Conservation (phyloP, 2,329 filamentous ascomycete genomes). For the Botrytis deweyae region DNA sequence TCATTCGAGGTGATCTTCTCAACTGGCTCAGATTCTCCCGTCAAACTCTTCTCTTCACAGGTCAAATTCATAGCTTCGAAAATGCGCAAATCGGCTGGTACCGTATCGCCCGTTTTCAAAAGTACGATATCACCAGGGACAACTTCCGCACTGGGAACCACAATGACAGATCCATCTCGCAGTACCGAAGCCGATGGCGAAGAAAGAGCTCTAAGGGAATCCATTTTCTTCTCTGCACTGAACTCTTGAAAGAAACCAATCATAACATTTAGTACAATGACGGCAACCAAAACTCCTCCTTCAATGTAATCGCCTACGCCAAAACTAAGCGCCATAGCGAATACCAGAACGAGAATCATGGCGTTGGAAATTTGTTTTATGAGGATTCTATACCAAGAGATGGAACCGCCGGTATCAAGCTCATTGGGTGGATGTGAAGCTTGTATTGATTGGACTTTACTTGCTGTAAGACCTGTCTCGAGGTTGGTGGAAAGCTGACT, state of each 20-base stretch:
- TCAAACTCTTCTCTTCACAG: constrained; percentile 94
- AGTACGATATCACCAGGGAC: constrained; percentile 83
- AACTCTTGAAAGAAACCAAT: constrained; percentile 58
- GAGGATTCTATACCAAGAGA: constrained; percentile 67
- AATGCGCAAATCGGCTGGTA: constrained; percentile 76
- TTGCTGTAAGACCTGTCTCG: constrained; percentile 64
- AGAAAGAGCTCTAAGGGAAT: constrained; percentile 49
- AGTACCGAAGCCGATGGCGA: constrained; percentile 52
- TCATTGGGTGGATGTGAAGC: constrained; percentile 52
- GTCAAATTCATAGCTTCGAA: constrained; percentile 59
- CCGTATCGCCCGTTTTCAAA: constrained; percentile 90
- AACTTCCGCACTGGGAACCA: constrained; percentile 54
- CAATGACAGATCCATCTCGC: constrained; percentile 49
- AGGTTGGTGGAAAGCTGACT: constrained; percentile 60
- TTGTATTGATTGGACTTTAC: constrained; percentile 58
- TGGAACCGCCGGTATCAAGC: constrained; percentile 51
- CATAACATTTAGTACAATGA: constrained; percentile 57
- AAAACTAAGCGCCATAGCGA: constrained; percentile 58
- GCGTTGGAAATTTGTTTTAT: constrained; percentile 67
- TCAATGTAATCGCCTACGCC: constrained; percentile 60
- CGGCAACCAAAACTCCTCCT: constrained; percentile 57
- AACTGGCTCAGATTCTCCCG: constrained; percentile 83
- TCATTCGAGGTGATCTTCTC: constrained; percentile 66
- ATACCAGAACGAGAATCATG: constrained; percentile 64
- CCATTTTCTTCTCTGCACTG: constrained; percentile 54